Percentiles rank a stretch among this genome's conserved stretches.
Conservation (phyloP, 2,329 filamentous ascomycete species). For the Curvularia sp. region DNA sequence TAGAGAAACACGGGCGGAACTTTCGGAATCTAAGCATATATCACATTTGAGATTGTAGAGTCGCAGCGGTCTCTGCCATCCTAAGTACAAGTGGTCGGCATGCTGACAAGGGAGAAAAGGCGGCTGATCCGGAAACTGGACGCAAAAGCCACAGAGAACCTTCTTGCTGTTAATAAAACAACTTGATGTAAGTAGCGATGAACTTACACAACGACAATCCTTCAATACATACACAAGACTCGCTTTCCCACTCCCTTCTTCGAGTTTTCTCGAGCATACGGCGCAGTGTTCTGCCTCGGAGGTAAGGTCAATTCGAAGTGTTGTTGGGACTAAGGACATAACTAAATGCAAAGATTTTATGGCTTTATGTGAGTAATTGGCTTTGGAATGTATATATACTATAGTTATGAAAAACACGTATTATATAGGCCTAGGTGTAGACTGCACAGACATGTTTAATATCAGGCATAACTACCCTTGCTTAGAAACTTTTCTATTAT, state of each 20-base stretch:
- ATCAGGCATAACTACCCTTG: background rate
- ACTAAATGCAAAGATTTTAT: background rate
- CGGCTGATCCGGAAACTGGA: background rate
- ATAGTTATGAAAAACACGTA: background rate
- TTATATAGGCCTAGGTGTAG: background rate
- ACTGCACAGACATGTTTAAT: background rate
- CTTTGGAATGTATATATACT: background rate
- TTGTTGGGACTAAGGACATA: background rate
- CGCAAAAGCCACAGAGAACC: slow-evolving; percentile 5
- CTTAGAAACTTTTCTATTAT: background rate
- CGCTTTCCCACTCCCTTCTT: background rate
- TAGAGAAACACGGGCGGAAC: slow-evolving; percentile 1
- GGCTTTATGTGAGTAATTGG: background rate
- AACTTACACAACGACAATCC: slow-evolving; percentile 10
- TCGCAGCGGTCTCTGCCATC: slow-evolving; percentile 4
- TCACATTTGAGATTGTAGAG: slow-evolving; percentile 7
- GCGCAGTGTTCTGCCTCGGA: background rate
- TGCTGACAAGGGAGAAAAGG: slow-evolving; percentile 9
- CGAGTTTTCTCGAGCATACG: background rate
- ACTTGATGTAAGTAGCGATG: background rate
- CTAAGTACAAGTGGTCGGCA: background rate
- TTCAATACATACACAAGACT: slow-evolving; percentile 3
- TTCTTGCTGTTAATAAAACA: background rate
- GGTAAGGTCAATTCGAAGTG: background rate
- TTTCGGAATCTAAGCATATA: background rate